Conservation (phyloP, 1,139 yeast species). For the Taiozyma onychis region DNA sequence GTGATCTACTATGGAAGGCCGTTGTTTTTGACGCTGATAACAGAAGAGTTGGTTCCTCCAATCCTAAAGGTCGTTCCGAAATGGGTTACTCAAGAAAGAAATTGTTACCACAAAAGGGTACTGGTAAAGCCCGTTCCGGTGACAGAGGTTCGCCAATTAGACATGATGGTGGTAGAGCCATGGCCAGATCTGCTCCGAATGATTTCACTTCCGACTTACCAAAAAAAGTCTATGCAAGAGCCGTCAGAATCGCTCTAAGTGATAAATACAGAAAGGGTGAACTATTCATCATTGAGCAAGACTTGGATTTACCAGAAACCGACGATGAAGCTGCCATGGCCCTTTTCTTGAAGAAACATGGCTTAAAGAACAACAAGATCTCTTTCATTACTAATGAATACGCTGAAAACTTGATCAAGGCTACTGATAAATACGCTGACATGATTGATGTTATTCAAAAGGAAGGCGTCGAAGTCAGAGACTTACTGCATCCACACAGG, state of each 20-base stretch:
- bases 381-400: slow-evolving; percentile 48
- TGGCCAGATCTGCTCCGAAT: slow-evolving; percentile 86
- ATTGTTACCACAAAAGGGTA: slow-evolving; percentile 84
- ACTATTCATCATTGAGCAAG: slow-evolving; percentile 62
- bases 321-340: slow-evolving; percentile 22
- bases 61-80: slow-evolving; percentile 81
- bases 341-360: slow-evolving; percentile 51
- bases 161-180: slow-evolving; percentile 85
- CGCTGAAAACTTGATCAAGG: slow-evolving; percentile 26
- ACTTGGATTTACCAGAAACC: slow-evolving; percentile 21
- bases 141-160: slow-evolving; percentile 93
- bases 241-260: slow-evolving; percentile 77
- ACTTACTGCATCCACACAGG: slow-evolving; percentile 73
- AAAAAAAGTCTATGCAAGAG: slow-evolving; percentile 62
- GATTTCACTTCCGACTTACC: slow-evolving; percentile 87
- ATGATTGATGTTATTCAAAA: slow-evolving; percentile 64
- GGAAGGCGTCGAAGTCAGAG: slow-evolving; percentile 82
- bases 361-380: slow-evolving; percentile 48
- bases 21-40: slow-evolving; percentile 89
- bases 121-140: slow-evolving; percentile 94
- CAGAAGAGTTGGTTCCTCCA: slow-evolving; percentile 83
- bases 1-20: slow-evolving; percentile 92
- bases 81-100: slow-evolving; percentile 83
- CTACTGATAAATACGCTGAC: slow-evolving; percentile 38
- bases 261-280: slow-evolving; percentile 73